Evolutionary conservation across 768 basidiomycete genomes (phyloP).

Genomic region (Amanita molliuscula): DNA sequence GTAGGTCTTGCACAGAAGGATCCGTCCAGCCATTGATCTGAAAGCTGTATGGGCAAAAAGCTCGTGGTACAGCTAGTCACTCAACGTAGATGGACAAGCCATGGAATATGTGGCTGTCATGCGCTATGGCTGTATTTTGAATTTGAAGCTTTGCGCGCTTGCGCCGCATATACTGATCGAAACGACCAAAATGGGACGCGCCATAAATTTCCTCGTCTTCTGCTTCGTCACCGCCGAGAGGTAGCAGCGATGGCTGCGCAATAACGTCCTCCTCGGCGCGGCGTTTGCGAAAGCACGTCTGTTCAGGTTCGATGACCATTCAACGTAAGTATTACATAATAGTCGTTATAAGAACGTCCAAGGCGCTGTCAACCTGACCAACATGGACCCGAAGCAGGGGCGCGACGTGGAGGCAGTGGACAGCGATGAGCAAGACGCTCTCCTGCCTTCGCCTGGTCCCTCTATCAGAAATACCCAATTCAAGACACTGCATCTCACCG

Average conservation of each 20-base stretch:
- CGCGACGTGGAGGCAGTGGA: constrained; percentile 4
- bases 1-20: constrained; percentile 78
- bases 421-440: constrained; percentile 18
- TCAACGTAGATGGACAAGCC: constrained; percentile 74
- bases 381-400: constrained; percentile 4
- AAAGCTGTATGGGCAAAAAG: not conserved
- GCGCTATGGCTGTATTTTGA: constrained; percentile 44
- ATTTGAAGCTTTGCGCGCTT: constrained; percentile 88
- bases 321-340: not conserved
- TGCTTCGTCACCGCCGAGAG: constrained; percentile 8
- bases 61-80: constrained; percentile 17
- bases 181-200: constrained; percentile 70
- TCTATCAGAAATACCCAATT: constrained; percentile 18
- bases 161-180: constrained; percentile 81
- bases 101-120: constrained; percentile 47
- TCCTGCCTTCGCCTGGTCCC: constrained; percentile 15
- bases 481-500: constrained; percentile 26
- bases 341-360: not conserved
- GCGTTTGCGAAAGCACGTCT: not conserved
- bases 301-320: not conserved
- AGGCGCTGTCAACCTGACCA: not conserved
- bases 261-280: not conserved
- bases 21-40: constrained; percentile 83
- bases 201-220: constrained; percentile 53
- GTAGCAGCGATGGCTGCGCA: not conserved